Conservation (phyloP, 805 yeast genomes). For the Kodamaea fukazawae region DNA sequence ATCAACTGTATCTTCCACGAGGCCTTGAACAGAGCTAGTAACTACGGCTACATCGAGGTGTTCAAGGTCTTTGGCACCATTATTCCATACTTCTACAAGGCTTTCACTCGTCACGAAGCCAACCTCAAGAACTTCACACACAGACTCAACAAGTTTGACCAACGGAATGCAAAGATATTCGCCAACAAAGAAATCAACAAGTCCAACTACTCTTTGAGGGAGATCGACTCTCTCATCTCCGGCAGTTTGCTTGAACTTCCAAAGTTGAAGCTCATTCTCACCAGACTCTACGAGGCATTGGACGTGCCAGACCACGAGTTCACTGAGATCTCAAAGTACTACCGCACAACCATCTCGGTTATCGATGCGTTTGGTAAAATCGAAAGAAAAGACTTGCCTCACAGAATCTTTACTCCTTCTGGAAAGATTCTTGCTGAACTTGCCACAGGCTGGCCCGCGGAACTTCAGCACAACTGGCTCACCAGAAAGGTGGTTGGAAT, state of each 20-base stretch:
- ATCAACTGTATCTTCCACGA: conserved; percentile 83
- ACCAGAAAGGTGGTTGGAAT: conserved; percentile 82
- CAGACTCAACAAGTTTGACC: conserved; percentile 42
- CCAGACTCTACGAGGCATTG: conserved; percentile 53
- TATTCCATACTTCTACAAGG: conserved; percentile 87
- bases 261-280: conserved; percentile 64
- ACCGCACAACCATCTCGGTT: conserved; percentile 55
- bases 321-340: conserved; percentile 37
- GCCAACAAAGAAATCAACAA: conserved; percentile 29
- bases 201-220: conserved; percentile 25
- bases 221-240: conserved; percentile 49
- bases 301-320: conserved; percentile 13
- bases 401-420: conserved; percentile 82
- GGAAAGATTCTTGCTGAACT: conserved; percentile 84
- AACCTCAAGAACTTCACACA: conserved; percentile 69
- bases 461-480: conserved; percentile 85
- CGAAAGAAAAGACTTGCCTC: conserved; percentile 19
- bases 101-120: conserved; percentile 91
- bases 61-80: conserved; percentile 78
- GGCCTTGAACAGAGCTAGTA: conserved; percentile 62
- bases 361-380: conserved; percentile 73
- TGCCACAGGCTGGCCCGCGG: conserved; percentile 85
- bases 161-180: conserved; percentile 30
- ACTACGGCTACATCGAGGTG: conserved; percentile 72
- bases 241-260: conserved; percentile 67